Evolutionary conservation across 176 grass and related monocot genomes (phyloP), one percentile per base, ranked within the genome.

Genomic region (Triticum timopheevii): DNA sequence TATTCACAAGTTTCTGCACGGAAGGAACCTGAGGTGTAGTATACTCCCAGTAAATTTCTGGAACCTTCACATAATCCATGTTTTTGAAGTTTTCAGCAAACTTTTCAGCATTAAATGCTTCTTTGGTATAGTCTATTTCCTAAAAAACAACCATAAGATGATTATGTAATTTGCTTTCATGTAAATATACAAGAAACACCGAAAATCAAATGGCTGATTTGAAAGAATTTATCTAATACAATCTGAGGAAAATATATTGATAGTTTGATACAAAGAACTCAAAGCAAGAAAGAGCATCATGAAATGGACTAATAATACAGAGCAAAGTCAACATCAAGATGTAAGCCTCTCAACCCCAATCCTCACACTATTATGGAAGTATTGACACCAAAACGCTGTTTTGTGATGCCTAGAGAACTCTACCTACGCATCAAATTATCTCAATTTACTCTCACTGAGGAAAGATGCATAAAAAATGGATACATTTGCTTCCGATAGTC

Each of bases 111-210:
- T 99, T 99, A 75, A 95, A 91, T 90, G 97, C 97, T 99, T 99
- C 97, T 87, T 94, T 94, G 16, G 85, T 99, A 84, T 99, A 99
- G 63, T 99, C 97, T 88, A 98, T 98, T 94, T 99, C 97, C 97
- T 99, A 86, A 86, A 86, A 91, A 62, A 75, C 25, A 65, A 65
- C 19, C 61, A 74, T 71, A 61, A 81, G 45, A 10, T 23, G 22
- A 64, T 92, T 33, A 92, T 56, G 82, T 76, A 80, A 40, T 79
- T 70, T 23, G 35, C 5, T 35, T 66, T 67, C 28, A 71, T 61
- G 36, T 82, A 38, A 63, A 85, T 81, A 61, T 20, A 83, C 6
- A 76, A 50, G 39, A 76, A 76, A 76, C 72, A 50, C 42, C n/a
- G 16, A 75, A 75, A 75, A 49, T 13, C 72, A 76, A 50, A 30